Percentiles rank a stretch among this genome's conserved stretches.
Evolutionary conservation across 768 basidiomycete genomes (phyloP).

Genomic region (Tulasnella sp.): DNA sequence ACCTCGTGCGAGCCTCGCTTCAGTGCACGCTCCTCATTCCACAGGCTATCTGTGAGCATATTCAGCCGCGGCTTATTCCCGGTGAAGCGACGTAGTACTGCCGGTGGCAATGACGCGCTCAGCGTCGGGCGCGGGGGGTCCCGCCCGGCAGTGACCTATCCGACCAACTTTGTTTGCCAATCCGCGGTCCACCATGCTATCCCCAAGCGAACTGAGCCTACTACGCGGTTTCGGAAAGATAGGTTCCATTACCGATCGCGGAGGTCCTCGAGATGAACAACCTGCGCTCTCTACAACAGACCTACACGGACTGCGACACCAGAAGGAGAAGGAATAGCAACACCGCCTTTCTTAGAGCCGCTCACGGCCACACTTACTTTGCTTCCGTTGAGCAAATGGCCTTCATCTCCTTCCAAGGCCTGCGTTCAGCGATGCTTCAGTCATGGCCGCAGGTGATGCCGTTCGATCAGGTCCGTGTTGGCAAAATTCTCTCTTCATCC

Average conservation of each 20-base stretch:
- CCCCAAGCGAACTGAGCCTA: neutral
- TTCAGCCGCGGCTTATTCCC: neutral
- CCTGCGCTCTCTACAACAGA: neutral
- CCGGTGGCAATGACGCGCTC: neutral
- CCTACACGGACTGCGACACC: neutral
- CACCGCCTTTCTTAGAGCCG: neutral
- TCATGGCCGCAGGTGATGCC: neutral
- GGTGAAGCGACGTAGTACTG: neutral
- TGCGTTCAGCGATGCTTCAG: neutral
- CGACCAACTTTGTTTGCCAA: neutral
- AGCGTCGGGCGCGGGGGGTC: neutral
- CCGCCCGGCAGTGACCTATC: neutral
- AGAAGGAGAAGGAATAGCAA: neutral
- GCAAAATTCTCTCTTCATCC: neutral
- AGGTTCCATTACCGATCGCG: neutral
- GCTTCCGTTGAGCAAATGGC: neutral
- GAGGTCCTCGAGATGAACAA: neutral
- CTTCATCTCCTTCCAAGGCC: neutral
- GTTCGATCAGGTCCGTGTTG: neutral
- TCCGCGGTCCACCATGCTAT: neutral
- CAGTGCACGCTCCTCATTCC: neutral
- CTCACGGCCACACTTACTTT: neutral
- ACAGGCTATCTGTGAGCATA: neutral
- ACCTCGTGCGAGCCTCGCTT: neutral
- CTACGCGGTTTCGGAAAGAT: neutral